Conservation (phyloP, 2,329 filamentous ascomycete genomes). For the Lasiodiplodia sp. region DNA sequence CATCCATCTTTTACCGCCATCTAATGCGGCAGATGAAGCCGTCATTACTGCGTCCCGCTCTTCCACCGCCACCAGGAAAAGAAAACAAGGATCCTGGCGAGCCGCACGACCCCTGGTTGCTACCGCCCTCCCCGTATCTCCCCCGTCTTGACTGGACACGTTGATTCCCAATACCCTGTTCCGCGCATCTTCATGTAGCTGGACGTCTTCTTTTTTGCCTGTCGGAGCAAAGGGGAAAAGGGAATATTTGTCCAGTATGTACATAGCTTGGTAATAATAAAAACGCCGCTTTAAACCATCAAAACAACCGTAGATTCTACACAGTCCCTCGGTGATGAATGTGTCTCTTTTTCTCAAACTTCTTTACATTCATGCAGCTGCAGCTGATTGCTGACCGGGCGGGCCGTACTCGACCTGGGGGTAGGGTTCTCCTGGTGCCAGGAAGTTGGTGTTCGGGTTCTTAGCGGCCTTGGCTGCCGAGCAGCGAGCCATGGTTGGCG, state of each 20-base stretch:
- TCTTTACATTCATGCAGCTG: conserved; percentile 26
- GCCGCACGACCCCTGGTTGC: background rate
- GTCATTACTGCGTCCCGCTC: background rate
- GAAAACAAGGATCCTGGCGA: background rate
- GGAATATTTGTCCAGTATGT: conserved; percentile 29
- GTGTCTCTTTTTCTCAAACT: background rate
- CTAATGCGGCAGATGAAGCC: background rate
- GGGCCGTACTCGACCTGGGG: conserved; percentile 53
- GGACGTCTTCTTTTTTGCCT: conserved; percentile 5
- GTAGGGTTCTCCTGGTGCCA: conserved; percentile 56
- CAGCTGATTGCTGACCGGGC: conserved; percentile 29
- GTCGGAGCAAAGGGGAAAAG: conserved; percentile 14
- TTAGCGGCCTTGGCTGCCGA: conserved; percentile 82
- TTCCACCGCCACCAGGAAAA: background rate
- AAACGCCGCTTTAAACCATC: conserved; percentile 15
- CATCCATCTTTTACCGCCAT: background rate
- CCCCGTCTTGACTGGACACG: conserved; percentile 4
- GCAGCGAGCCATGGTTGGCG: conserved; percentile 97
- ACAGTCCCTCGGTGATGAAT: background rate
- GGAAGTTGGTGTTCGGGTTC: conserved; percentile 59
- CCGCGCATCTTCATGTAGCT: background rate
- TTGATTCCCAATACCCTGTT: background rate
- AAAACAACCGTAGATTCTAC: conserved; percentile 17
- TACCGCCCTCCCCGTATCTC: background rate
- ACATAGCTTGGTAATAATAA: conserved; percentile 14